These are phyloP conservation scores for Ophiostoma ips DNA, from an alignment of 2,329 filamentous ascomycete genomes.

Conservation along the genomic window DNA sequence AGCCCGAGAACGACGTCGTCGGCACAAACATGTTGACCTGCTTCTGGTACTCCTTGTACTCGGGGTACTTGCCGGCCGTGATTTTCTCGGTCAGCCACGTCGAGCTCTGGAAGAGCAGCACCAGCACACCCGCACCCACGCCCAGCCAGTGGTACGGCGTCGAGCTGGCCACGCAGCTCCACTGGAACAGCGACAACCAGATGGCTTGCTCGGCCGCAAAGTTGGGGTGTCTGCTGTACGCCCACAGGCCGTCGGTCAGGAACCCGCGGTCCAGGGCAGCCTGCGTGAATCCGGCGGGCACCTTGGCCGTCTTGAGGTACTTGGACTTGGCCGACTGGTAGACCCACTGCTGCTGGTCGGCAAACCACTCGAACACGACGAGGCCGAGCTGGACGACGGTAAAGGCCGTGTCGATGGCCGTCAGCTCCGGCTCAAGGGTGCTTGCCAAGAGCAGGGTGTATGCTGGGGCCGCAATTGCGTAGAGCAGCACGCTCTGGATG, in stretches of 20 bases:
- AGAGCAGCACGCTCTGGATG: conserved; percentile 69
- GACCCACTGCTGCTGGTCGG: conserved; percentile 86
- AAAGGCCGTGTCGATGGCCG: conserved; percentile 33
- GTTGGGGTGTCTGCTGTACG: conserved; percentile 83
- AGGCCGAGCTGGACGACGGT: conserved; percentile 33
- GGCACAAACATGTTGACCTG: conserved; percentile 78
- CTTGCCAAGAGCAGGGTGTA: conserved; percentile 70
- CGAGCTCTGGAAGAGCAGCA: conserved; percentile 78
- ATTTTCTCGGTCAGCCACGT: conserved; percentile 79
- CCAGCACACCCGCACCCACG: conserved; percentile 52
- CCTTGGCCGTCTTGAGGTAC: conserved; percentile 60
- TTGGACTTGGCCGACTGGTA: conserved; percentile 70
- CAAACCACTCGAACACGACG: conserved; percentile 57
- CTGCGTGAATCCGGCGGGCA: conserved; percentile 49
- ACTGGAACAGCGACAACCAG: conserved; percentile 80
- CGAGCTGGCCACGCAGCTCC: conserved; percentile 63
- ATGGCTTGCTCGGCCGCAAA: conserved; percentile 85
- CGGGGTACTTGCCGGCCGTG: conserved; percentile 68
- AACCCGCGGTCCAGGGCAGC: conserved; percentile 85
- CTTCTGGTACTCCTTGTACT: conserved; percentile 74
- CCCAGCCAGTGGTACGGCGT: conserved; percentile 67
- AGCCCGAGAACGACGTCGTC: conserved; percentile 30
- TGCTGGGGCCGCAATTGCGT: conserved; percentile 57
- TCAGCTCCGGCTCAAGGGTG: conserved; percentile 40
- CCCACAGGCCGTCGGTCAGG: conserved; percentile 70